Percentiles rank a stretch among this genome's conserved stretches.
Conservation (phyloP, 2,329 filamentous ascomycete genomes). For the Neopestalotiopsis sp. region DNA sequence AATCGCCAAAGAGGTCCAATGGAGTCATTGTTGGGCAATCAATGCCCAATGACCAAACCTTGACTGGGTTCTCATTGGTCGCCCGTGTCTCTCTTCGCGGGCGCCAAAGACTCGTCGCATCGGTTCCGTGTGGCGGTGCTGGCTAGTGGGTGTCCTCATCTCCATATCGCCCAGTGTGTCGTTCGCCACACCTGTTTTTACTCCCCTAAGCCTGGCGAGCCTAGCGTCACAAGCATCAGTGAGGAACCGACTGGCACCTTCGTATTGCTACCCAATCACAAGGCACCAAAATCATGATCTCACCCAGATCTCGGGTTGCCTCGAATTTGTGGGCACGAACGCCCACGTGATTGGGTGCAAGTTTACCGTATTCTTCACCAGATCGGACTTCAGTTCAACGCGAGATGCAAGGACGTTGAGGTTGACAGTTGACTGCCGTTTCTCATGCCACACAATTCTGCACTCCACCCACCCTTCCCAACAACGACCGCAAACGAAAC, state of each 20-base stretch:
- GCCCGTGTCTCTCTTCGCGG: neutral
- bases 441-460: too few relatives aligned
- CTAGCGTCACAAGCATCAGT: neutral
- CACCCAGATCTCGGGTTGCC: neutral
- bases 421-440: neutral
- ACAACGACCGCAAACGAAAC: too few relatives aligned
- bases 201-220: neutral
- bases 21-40: constrained; percentile 2
- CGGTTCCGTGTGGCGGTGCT: constrained; percentile 16
- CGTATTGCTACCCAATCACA: constrained; percentile 7
- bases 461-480: too few relatives aligned
- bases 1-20: neutral
- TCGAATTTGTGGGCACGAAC: neutral
- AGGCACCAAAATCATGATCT: constrained; percentile 8
- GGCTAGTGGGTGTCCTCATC: neutral
- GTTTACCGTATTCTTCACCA: neutral
- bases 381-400: neutral
- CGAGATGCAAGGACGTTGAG: neutral
- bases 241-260: neutral
- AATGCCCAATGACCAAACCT: neutral
- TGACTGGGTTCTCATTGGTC: constrained; percentile 8
- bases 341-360: neutral
- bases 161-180: neutral
- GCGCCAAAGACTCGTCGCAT: constrained; percentile 9
- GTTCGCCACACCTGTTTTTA: neutral